These are phyloP conservation scores for Limnanthes douglasii DNA, from an alignment of 345 rosid genomes.

Conservation along the genomic window DNA sequence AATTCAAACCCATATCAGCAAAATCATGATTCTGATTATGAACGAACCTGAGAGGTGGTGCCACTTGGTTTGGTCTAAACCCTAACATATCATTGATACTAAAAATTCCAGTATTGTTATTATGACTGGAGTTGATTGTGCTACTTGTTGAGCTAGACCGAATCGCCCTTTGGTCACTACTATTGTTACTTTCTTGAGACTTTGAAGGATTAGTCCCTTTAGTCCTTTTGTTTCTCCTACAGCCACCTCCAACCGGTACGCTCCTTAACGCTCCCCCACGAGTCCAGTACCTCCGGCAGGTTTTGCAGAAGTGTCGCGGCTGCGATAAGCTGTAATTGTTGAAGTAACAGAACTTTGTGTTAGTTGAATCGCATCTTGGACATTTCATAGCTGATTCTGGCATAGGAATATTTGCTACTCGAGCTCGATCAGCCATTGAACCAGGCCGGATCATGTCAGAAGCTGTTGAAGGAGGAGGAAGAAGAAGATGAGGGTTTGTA, in stretches of 20 bases:
- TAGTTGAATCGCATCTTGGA: conserved; percentile 63
- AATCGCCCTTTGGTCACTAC: too few relatives aligned
- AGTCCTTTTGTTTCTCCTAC: conserved; percentile 55
- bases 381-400: conserved; percentile 49
- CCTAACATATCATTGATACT: too few relatives aligned
- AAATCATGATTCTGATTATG: too few relatives aligned
- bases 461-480: conserved; percentile 16
- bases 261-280: conserved; percentile 55
- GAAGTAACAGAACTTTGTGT: conserved; percentile 81
- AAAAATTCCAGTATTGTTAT: too few relatives aligned
- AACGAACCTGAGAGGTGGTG: too few relatives aligned
- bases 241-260: conserved; percentile 76
- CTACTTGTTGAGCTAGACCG: too few relatives aligned
- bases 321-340: conserved; percentile 70
- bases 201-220: conserved; percentile 24
- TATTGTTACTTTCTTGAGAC: conserved; percentile 8
- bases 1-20: too few relatives aligned
- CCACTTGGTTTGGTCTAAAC: too few relatives aligned
- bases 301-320: conserved; percentile 77
- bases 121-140: too few relatives aligned
- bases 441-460: conserved; percentile 26
- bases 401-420: conserved; percentile 36
- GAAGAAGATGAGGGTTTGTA: conserved; percentile 13
- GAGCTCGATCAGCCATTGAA: conserved; percentile 59
- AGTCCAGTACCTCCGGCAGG: conserved; percentile 82